Conservation (phyloP, 139 green algal species). For the Tetraselmis chui region DNA sequence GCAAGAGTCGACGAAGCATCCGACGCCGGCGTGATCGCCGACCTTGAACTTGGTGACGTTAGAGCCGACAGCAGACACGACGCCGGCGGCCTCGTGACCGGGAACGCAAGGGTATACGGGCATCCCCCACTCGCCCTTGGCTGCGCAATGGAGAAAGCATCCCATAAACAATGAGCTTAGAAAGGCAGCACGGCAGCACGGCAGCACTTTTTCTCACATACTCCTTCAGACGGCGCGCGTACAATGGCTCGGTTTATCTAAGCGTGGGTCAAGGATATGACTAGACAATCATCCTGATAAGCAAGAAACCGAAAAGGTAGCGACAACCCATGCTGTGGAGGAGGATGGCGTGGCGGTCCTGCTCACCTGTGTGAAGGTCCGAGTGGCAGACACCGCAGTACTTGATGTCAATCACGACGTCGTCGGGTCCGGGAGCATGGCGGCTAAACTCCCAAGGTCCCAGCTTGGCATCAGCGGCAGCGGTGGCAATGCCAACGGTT, state of each 20-base stretch:
- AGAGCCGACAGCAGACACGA: conserved; percentile 10
- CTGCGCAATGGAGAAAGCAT: too few relatives aligned
- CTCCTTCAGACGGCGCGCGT: too few relatives aligned
- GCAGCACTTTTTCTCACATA: too few relatives aligned
- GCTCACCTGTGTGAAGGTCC: conserved; percentile 2
- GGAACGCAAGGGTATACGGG: conserved; percentile 21
- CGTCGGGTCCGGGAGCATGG: background rate
- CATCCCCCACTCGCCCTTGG: background rate
- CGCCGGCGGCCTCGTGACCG: conserved; percentile 19
- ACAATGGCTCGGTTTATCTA: too few relatives aligned
- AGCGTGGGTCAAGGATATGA: too few relatives aligned
- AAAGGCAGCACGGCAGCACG: too few relatives aligned
- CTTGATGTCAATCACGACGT: conserved; percentile 14
- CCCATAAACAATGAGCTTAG: too few relatives aligned
- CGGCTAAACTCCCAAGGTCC: conserved; percentile 1
- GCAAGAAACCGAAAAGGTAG: too few relatives aligned
- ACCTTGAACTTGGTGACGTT: conserved; percentile 19
- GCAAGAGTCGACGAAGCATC: conserved; percentile 20
- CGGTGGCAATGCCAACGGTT: background rate
- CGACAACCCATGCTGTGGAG: background rate
- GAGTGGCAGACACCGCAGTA: conserved; percentile 18
- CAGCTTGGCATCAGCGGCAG: background rate
- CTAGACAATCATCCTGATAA: too few relatives aligned
- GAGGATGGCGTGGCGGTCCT: background rate
- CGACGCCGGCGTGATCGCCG: conserved; percentile 18